Evolutionary conservation across 108 stramenopile genomes (phyloP), one percentile per base, ranked within the genome.

Genomic region (Pseudonitzschia delicatissima): DNA sequence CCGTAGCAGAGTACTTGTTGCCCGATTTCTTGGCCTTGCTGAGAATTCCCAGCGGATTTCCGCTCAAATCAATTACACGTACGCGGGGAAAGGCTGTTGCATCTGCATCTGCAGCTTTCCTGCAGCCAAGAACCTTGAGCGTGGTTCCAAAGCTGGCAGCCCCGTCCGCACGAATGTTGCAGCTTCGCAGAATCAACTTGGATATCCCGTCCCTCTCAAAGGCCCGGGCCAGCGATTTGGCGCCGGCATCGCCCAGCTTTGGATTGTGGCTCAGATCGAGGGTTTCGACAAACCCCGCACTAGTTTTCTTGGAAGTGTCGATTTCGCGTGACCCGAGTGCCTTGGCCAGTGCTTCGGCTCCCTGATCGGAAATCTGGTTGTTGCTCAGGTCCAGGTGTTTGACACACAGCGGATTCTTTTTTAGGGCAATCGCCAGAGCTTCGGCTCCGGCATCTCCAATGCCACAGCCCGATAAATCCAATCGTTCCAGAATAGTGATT

Each of bases 371-470:
- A 39, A 93, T 82, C 37, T 77, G 51, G 66, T 93, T 93, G 66
- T 82, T 83, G 69, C 92, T 90, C 65, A 93, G 69, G 76, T 86
- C 80, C 55, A 93, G 79, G 25, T 72, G 66, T 25, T 62, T 57
- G n/a, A 93, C 42, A 44, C 80, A 82, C 9, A 58, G 44, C 27
- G 83, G 81, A 58, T 77, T 57, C 18, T 64, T 66, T 36, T 76
- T 77, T 31, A 93, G 65, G 4, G 88, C 92, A 25, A 88, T 69
- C 0, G 92, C 87, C 35, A 93, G 57, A 0, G 88, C 85, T 62
- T 88, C 82, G 11, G 78, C 86, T 20, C 92, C 92, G 33, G 74
- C 70, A 62, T 93, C 92, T 9, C 80, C 75, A 51, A 93, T 78
- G 34, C 68, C 77, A 58, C 92, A 93, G 1, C 71, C 82, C 4